A percentile compares a stretch with the other conserved stretches of the same genome.
Evolutionary conservation across 495 filamentous ascomycete species (phyloP).

Genomic region (Jackrogersella multiformis): DNA sequence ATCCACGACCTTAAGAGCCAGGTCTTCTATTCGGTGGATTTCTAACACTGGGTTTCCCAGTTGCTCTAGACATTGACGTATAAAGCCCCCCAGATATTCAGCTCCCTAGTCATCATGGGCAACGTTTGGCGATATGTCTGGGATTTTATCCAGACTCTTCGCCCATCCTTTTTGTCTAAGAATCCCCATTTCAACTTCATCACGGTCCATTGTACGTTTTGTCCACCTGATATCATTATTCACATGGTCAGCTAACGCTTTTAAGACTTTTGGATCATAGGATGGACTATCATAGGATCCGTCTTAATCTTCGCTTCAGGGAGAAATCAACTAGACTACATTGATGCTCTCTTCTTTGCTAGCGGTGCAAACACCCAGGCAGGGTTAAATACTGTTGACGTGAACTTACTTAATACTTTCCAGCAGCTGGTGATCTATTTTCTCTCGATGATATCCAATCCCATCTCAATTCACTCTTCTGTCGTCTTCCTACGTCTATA

Average conservation of each 20-base stretch:
- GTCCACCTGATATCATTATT: not conserved
- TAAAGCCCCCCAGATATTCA: constrained; percentile 2
- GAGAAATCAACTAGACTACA: constrained; percentile 70
- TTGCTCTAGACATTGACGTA: constrained; percentile 9
- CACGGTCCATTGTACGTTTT: constrained; percentile 76
- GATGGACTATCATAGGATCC: constrained; percentile 73
- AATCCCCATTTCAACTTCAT: constrained; percentile 84
- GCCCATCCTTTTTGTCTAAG: constrained; percentile 61
- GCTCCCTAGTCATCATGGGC: constrained; percentile 34
- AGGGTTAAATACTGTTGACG: constrained; percentile 86
- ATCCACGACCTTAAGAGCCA: constrained; percentile 41
- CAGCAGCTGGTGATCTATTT: constrained; percentile 81
- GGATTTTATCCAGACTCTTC: constrained; percentile 55
- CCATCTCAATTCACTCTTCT: constrained; percentile 86
- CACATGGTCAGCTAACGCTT: not conserved
- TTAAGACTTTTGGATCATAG: constrained; percentile 80
- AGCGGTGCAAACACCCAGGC: constrained; percentile 87
- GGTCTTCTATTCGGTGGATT: constrained; percentile 35
- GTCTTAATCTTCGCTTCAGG: constrained; percentile 73
- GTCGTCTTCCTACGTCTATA: constrained; percentile 93
- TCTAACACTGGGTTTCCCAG: constrained; percentile 37
- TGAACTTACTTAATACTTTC: constrained; percentile 77
- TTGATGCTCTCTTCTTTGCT: constrained; percentile 89
- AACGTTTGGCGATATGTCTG: constrained; percentile 37
- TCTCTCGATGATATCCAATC: constrained; percentile 78